Evolutionary conservation across 345 rosid genomes (phyloP).

Genomic region (Adansonia digitata): DNA sequence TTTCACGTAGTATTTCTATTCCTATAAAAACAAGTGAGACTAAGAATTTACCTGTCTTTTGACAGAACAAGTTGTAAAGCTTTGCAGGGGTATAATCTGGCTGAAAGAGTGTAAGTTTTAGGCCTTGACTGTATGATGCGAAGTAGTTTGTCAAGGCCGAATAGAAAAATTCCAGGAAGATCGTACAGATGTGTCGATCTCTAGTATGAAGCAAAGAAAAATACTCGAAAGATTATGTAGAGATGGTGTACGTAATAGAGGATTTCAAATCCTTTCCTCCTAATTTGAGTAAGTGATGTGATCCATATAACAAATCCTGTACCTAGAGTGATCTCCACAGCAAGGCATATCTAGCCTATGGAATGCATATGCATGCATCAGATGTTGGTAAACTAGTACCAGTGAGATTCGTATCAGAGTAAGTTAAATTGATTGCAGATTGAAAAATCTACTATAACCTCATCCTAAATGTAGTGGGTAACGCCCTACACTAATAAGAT

Average conservation of each 20-base stretch:
- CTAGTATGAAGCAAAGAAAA: slow-evolving; percentile 84
- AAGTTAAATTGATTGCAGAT: background rate
- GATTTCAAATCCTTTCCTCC: slow-evolving; percentile 64
- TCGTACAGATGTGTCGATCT: slow-evolving; percentile 71
- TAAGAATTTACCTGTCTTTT: slow-evolving; percentile 48
- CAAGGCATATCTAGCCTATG: slow-evolving; percentile 65
- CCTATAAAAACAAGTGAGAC: background rate
- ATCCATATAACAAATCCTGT: slow-evolving; percentile 64
- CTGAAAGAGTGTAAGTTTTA: slow-evolving; percentile 43
- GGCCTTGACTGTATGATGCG: slow-evolving; percentile 67
- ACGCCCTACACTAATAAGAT: slow-evolving; percentile 67
- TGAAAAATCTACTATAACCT: slow-evolving; percentile 32
- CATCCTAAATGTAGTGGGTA: slow-evolving; percentile 60
- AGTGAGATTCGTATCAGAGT: background rate
- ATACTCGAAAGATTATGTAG: slow-evolving; percentile 53
- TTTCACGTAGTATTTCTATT: background rate
- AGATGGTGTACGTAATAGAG: slow-evolving; percentile 79
- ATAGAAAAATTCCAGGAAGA: slow-evolving; percentile 73
- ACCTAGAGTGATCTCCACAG: slow-evolving; percentile 59
- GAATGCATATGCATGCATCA: background rate
- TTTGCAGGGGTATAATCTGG: slow-evolving; percentile 51
- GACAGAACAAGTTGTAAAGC: slow-evolving; percentile 62
- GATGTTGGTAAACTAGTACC: background rate
- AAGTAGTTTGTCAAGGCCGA: slow-evolving; percentile 67
- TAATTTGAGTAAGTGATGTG: slow-evolving; percentile 80